Conservation (phyloP, 148 eudicot species). For the Vaccinium corymbosum region DNA sequence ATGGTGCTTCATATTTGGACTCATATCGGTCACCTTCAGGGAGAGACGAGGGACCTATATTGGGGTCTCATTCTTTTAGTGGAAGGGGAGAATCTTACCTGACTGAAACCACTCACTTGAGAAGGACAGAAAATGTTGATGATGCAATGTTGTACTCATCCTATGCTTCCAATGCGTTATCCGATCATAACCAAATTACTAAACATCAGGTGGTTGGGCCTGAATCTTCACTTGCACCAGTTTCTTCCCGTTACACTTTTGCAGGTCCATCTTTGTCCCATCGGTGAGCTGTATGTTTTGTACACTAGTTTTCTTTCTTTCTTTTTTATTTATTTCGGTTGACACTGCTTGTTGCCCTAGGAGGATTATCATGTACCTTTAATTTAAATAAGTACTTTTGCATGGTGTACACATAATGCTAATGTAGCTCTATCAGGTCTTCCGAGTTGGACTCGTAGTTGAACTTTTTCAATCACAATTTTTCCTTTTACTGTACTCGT, state of each 20-base stretch:
- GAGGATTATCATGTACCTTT: neutral
- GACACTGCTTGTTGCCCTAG: neutral
- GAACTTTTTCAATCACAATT: neutral
- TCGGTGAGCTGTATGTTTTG: neutral
- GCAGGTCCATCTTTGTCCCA: constrained; percentile 29
- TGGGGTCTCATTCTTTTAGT: constrained; percentile 24
- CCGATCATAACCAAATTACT: constrained; percentile 26
- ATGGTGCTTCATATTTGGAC: constrained; percentile 40
- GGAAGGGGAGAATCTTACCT: constrained; percentile 5
- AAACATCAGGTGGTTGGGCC: constrained; percentile 14
- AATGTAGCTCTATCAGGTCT: neutral
- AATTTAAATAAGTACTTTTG: neutral
- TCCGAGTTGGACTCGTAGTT: neutral
- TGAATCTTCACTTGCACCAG: constrained; percentile 30
- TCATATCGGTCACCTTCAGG: constrained; percentile 33
- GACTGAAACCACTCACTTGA: neutral
- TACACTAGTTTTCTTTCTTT: neutral
- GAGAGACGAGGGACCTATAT: constrained; percentile 22
- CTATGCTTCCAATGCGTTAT: constrained; percentile 26
- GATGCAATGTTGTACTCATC: constrained; percentile 25
- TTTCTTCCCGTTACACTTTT: constrained; percentile 68
- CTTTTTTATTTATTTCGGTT: neutral
- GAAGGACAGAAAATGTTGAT: constrained; percentile 19
- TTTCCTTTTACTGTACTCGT: neutral
- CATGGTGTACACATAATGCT: neutral